These are phyloP conservation scores for Fraxinus paxiana DNA, from an alignment of 305 asterid genomes.

Conservation along the genomic window DNA sequence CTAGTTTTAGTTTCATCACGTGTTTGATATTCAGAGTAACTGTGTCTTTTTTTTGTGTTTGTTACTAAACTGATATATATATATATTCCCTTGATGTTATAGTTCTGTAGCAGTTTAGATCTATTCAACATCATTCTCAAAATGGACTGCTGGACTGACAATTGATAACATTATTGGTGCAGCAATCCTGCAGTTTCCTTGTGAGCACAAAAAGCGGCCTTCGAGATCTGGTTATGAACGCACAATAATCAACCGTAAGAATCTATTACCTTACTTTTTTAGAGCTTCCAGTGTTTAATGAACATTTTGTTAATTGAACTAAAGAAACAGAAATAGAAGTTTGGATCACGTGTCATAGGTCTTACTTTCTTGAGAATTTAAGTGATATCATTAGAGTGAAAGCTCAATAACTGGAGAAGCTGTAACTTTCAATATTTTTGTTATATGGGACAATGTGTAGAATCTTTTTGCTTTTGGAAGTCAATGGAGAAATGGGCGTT, in stretches of 20 bases:
- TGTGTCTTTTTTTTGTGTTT: conserved; percentile 1
- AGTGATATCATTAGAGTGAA: background rate
- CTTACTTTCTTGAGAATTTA: background rate
- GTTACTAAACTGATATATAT: conserved; percentile 12
- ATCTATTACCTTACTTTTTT: background rate
- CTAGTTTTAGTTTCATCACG: background rate
- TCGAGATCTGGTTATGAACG: conserved; percentile 78
- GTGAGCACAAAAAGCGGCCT: conserved; percentile 73
- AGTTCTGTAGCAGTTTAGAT: conserved; percentile 17
- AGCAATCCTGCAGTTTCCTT: conserved; percentile 96
- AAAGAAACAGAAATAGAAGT: conserved; percentile 1
- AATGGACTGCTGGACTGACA: conserved; percentile 27
- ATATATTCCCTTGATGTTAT: conserved; percentile 2
- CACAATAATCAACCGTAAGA: conserved; percentile 83
- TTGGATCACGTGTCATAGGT: background rate
- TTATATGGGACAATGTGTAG: background rate
- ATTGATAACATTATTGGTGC: conserved; percentile 46
- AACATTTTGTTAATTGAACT: conserved; percentile 17
- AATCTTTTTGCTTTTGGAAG: conserved; percentile 6
- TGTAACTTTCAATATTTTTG: background rate
- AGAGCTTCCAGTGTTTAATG: conserved; percentile 16
- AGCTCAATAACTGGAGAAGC: conserved; percentile 1
- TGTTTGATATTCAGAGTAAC: background rate
- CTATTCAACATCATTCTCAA: conserved; percentile 2
- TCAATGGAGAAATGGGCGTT: background rate